phyloP scores from a whole-genome alignment of 1,284 basidiomycete genomes.

The Megacollybia platyphylla region DNA sequence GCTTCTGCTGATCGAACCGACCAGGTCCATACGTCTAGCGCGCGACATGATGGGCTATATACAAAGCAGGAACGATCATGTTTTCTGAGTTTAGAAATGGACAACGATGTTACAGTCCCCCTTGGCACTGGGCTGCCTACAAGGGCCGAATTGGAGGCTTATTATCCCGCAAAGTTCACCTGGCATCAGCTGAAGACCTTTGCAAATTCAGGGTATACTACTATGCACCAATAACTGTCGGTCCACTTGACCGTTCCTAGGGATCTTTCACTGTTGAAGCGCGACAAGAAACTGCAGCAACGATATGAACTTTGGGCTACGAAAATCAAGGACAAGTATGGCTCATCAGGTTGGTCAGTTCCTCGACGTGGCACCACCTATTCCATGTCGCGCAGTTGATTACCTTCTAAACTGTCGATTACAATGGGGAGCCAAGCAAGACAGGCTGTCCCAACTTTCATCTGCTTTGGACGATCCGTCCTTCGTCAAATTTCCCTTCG shows the following conservation, averaged over 20 bases:
- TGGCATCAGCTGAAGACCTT: constrained; percentile 66
- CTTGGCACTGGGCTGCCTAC: constrained; percentile 51
- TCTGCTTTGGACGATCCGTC: constrained; percentile 23
- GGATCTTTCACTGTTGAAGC: constrained; percentile 65
- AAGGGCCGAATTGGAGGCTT: constrained; percentile 43
- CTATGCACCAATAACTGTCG: constrained; percentile 4
- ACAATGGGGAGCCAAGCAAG: constrained; percentile 55
- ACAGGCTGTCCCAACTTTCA: constrained; percentile 40
- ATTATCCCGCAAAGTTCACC: constrained; percentile 66
- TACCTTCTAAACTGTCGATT: constrained; percentile 55
- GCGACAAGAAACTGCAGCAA: constrained; percentile 53
- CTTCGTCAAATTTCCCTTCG: neutral
- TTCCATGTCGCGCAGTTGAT: constrained; percentile 30
- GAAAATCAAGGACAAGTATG: constrained; percentile 45
- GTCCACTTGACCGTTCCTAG: constrained; percentile 19
- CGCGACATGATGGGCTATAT: no score
- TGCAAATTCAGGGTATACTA: constrained; percentile 57
- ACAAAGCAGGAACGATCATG: no score
- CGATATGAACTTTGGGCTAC: constrained; percentile 50
- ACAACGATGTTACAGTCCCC: constrained; percentile 15
- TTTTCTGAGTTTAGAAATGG: neutral
- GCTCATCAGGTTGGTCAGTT: constrained; percentile 42
- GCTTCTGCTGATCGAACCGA: constrained; percentile 60
- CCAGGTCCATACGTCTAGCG: constrained; percentile 20
- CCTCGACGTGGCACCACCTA: neutral